Conservation (phyloP, 208 protist species). For the Novymonas esmeraldas region DNA sequence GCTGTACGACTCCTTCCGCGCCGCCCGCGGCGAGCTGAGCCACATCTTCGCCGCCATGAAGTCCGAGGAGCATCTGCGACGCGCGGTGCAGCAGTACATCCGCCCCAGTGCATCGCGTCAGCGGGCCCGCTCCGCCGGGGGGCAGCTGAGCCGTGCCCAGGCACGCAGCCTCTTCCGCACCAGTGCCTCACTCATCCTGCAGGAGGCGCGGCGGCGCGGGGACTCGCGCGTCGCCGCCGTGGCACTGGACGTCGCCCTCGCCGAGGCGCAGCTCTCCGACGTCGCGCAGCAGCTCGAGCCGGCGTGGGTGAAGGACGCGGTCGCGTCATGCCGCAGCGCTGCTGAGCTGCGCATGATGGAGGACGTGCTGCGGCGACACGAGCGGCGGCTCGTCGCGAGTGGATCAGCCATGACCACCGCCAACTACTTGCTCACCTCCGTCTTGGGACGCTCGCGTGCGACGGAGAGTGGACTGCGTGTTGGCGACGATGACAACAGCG, state of each 20-base stretch:
- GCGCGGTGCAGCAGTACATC: slow-evolving; percentile 44
- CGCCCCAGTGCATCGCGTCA: slow-evolving; percentile 20
- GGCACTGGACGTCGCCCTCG: slow-evolving; percentile 46
- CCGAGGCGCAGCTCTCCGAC: slow-evolving; percentile 15
- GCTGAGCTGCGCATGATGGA: slow-evolving; percentile 58
- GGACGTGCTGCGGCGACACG: slow-evolving; percentile 27
- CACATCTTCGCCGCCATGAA: slow-evolving; percentile 51
- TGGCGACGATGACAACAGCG: slow-evolving; percentile 25
- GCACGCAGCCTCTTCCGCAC: slow-evolving; percentile 55
- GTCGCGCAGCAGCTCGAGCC: slow-evolving; percentile 43
- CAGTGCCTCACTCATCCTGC: slow-evolving; percentile 58
- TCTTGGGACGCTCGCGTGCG: slow-evolving; percentile 21
- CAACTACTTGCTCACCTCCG: slow-evolving; percentile 22
- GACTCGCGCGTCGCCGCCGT: slow-evolving; percentile 45
- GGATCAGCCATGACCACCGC: slow-evolving; percentile 15
- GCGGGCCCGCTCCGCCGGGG: slow-evolving; percentile 11
- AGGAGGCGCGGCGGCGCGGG: slow-evolving; percentile 58
- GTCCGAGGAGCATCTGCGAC: slow-evolving; percentile 34
- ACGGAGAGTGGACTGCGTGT: slow-evolving; percentile 16
- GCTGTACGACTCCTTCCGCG: slow-evolving; percentile 61
- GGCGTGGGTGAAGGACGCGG: slow-evolving; percentile 69
- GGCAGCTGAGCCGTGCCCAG: slow-evolving; percentile 33
- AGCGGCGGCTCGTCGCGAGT: slow-evolving; percentile 22
- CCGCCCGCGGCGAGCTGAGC: slow-evolving; percentile 40
- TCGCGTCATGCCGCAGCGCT: slow-evolving; percentile 47